phyloP scores from a whole-genome alignment of 169 alveolate genomes.

The Plasmodium coatneyi region DNA sequence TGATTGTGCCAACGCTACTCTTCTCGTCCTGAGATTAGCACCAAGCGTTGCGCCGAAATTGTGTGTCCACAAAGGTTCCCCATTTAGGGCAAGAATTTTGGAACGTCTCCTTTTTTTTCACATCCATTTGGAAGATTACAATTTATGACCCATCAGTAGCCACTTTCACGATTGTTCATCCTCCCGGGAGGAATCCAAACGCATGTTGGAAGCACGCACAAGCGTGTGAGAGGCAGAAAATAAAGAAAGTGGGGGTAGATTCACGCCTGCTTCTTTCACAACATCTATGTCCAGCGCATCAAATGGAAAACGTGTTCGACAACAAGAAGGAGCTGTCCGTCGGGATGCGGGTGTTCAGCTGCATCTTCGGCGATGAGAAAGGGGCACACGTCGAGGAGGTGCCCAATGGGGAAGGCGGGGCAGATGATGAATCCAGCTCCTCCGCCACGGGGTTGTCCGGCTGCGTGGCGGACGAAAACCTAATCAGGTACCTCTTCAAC shows the following conservation, averaged over 20 bases:
- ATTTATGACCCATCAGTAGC: not conserved
- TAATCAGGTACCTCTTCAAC: slow-evolving; percentile 43
- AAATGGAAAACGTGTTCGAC: slow-evolving; percentile 55
- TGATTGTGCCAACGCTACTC: not conserved
- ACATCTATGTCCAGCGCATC: not conserved
- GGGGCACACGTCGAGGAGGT: not conserved
- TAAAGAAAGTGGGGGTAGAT: not conserved
- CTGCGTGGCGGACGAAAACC: slow-evolving; percentile 38
- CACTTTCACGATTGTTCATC: not conserved
- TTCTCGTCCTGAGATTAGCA: not conserved
- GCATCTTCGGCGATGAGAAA: not conserved
- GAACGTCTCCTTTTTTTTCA: not conserved
- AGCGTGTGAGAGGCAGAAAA: not conserved
- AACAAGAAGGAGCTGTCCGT: slow-evolving; percentile 21
- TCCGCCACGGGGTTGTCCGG: not conserved
- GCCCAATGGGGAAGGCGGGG: not conserved
- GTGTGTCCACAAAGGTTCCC: not conserved
- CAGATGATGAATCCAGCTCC: not conserved
- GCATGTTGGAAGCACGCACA: not conserved
- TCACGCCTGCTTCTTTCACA: not conserved
- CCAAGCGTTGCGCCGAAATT: not conserved
- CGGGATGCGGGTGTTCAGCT: slow-evolving; percentile 48
- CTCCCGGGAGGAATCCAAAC: not conserved
- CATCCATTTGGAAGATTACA: not conserved
- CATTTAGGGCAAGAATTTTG: not conserved